Evolutionary conservation across 1,284 basidiomycete genomes (phyloP).

Genomic region (Pseudozyma sp.): DNA sequence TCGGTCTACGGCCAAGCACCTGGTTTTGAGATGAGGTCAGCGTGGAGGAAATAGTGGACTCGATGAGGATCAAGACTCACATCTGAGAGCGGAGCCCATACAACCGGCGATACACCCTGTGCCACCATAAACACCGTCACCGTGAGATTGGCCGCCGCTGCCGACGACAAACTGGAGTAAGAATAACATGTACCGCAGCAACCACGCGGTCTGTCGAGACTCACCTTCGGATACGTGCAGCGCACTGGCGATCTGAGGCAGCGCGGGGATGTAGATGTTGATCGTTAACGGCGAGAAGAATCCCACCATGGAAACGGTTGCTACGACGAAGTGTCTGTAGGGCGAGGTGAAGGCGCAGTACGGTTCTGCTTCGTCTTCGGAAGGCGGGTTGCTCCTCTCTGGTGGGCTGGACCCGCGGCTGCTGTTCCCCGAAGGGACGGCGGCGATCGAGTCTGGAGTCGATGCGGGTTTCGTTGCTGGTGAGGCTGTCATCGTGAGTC

Average conservation of each 20-base stretch:
- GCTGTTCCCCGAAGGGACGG: too few relatives aligned
- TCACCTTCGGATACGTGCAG: slow-evolving; percentile 2
- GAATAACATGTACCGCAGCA: neutral
- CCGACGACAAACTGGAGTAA: neutral
- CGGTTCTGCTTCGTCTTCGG: neutral
- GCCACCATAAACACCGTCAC: slow-evolving; percentile 4
- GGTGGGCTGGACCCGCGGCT: too few relatives aligned
- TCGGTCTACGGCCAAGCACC: slow-evolving; percentile 25
- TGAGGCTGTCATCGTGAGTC: too few relatives aligned
- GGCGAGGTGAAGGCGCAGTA: slow-evolving; percentile 3
- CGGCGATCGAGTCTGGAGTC: too few relatives aligned
- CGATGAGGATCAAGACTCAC: neutral
- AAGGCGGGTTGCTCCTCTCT: neutral
- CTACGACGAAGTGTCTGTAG: slow-evolving; percentile 2
- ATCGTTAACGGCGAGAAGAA: slow-evolving; percentile 5
- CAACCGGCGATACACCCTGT: slow-evolving; percentile 2
- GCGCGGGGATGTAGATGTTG: slow-evolving; percentile 8
- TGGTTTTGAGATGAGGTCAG: neutral
- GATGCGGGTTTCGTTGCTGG: too few relatives aligned
- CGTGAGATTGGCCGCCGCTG: slow-evolving; percentile 8
- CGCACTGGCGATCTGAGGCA: slow-evolving; percentile 5
- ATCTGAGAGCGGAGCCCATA: slow-evolving; percentile 7
- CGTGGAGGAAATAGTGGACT: too few relatives aligned
- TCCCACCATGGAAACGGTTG: neutral
- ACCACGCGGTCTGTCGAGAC: neutral